These are phyloP conservation scores for Citrus trifoliata DNA, from an alignment of 345 rosid genomes.

Conservation along the genomic window DNA sequence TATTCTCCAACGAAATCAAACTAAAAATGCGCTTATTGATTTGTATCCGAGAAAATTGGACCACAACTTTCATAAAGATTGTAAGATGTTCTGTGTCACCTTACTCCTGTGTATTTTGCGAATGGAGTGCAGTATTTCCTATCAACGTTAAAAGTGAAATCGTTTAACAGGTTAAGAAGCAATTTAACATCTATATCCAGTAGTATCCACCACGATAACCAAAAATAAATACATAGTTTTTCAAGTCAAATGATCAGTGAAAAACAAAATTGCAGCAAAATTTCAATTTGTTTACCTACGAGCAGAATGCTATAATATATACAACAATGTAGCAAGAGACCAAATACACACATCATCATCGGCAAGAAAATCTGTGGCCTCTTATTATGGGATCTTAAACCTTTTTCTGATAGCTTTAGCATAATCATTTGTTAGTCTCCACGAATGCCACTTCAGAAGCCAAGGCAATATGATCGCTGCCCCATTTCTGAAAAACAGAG, in stretches of 20 bases:
- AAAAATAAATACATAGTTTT: too few relatives aligned
- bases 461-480: conserved; percentile 91
- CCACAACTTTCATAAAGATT: background rate
- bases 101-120: too few relatives aligned
- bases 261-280: background rate
- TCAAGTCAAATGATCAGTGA: too few relatives aligned
- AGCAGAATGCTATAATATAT: background rate
- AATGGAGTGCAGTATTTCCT: background rate
- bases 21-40: too few relatives aligned
- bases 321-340: background rate
- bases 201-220: too few relatives aligned
- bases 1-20: too few relatives aligned
- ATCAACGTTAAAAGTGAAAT: too few relatives aligned
- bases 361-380: background rate
- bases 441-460: conserved; percentile 75
- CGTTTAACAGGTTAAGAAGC: too few relatives aligned
- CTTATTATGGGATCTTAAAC: background rate
- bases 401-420: conserved; percentile 13
- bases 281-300: background rate
- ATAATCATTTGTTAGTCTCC: conserved; percentile 9
- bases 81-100: too few relatives aligned
- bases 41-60: background rate
- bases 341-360: background rate
- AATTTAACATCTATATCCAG: too few relatives aligned
- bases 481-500: conserved; percentile 74